Base-by-base conservation (phyloP, 1,139 yeast species). In the Meyerozyma elateridarum region DNA sequence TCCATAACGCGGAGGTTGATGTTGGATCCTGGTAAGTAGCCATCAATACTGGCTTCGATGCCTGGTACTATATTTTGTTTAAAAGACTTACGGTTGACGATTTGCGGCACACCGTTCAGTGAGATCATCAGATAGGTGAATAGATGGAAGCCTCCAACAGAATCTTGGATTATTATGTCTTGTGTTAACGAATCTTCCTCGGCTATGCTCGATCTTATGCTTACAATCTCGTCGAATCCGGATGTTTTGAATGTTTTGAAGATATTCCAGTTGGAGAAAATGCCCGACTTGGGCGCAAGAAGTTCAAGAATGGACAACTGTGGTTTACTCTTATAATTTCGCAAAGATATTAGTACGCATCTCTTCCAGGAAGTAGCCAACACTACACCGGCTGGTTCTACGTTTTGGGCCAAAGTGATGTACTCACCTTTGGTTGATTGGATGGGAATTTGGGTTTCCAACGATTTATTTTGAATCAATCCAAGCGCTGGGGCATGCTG, bases 311-410 rank as follows among this genome's bases (percentile, higher is more conserved):
- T 40, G 11, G 65, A 55, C 22, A 79, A 53, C 4, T 49, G 50
- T 1, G 88, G 79, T 45, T 76, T 79, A 28, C 94, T 91, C 29
- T 73, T 70, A 31, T 73, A 64, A 52, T 87, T 94, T 41, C 85
- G 70, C 22, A 87, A 62, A 0, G 82, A 65, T 4, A 85, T 52
- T 31, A 84, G 62, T 8, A 82, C 54, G 30, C 82, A 74, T 39
- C 93, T 62, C 24, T 85, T 87, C 46, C 74, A 65, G 5, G 87
- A 76, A 0, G 96, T 85, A 5, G 88, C 74, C 8, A 84, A 53
- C 1, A 81, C 64, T 5, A 87, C 60, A 1, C 95, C 95, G 3
- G 84, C 78, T 0, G 93, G 91, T 42, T 83, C 89, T 11, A 80
- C 69, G 40, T 74, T 76, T 38, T 77, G 74, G 2, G 81, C 73